Percentiles rank a stretch among this genome's conserved stretches.
Conservation (phyloP, 164 flowering plant species). For the Dillenia suffruticosa region DNA sequence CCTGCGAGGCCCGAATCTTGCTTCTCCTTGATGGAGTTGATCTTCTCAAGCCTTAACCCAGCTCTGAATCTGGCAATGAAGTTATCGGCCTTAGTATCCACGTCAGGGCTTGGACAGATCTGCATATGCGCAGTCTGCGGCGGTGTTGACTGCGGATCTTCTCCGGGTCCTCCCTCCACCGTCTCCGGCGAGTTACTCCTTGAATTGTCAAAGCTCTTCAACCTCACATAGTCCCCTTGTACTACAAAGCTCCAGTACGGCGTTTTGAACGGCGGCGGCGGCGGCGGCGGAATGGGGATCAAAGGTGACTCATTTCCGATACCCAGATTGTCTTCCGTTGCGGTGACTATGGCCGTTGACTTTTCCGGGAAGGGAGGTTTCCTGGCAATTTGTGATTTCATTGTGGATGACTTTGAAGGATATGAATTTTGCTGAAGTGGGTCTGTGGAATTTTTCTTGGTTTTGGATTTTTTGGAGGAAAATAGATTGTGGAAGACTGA, state of each 20-base stretch:
- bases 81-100: conserved; percentile 64
- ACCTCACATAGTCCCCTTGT: conserved; percentile 36
- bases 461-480: conserved; percentile 20
- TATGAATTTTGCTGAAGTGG: no score
- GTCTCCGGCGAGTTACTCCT: conserved; percentile 47
- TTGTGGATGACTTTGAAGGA: no score
- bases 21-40: conserved; percentile 51
- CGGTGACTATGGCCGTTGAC: no score
- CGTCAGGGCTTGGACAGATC: conserved; percentile 79
- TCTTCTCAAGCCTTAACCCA: conserved; percentile 70
- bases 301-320: conserved; percentile 44
- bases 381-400: no score
- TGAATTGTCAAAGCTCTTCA: conserved; percentile 41
- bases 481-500: conserved; percentile 27
- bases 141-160: conserved; percentile 17
- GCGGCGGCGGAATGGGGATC: conserved; percentile 55
- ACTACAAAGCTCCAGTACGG: conserved; percentile 30
- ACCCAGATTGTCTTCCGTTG: conserved; percentile 1
- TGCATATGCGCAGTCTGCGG: conserved; percentile 15
- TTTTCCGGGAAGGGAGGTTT: no score
- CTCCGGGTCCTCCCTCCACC: conserved; percentile 15
- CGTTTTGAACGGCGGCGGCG: conserved; percentile 64
- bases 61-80: conserved; percentile 71
- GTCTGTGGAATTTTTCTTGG: conserved; percentile 28
- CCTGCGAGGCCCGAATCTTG: conserved; percentile 11